A percentile compares a stretch with the other conserved stretches of the same genome.
Conservation (phyloP, 208 protist genomes). For the Trypanosoma theileri region DNA sequence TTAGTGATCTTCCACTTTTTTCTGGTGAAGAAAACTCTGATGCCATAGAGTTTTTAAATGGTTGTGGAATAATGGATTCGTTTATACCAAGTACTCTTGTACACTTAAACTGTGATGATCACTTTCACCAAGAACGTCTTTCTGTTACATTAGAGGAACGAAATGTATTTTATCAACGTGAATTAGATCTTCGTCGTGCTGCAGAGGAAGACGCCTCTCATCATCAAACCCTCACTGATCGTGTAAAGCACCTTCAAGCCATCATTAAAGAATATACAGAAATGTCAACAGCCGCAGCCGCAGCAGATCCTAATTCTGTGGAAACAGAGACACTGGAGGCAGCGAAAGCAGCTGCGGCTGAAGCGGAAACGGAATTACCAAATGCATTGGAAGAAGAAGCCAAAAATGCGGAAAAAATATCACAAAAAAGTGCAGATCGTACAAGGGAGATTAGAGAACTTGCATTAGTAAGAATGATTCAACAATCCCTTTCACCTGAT, state of each 20-base stretch:
- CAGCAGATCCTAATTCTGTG: constrained; percentile 6
- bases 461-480: constrained; percentile 17
- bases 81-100: constrained; percentile 56
- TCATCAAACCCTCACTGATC: background rate
- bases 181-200: constrained; percentile 6
- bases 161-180: constrained; percentile 10
- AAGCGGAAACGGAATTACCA: constrained; percentile 43
- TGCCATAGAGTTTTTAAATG: constrained; percentile 33
- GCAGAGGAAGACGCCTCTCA: constrained; percentile 35
- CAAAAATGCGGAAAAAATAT: constrained; percentile 19
- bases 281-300: background rate
- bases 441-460: constrained; percentile 38
- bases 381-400: constrained; percentile 32
- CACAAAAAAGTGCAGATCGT: constrained; percentile 6
- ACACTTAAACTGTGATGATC: constrained; percentile 48
- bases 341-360: constrained; percentile 20
- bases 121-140: constrained; percentile 40
- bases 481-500: constrained; percentile 1
- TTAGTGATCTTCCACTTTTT: constrained; percentile 54
- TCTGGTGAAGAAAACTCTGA: constrained; percentile 8
- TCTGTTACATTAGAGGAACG: constrained; percentile 17
- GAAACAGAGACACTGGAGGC: constrained; percentile 37
- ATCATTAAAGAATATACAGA: constrained; percentile 31
- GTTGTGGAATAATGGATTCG: constrained; percentile 41
- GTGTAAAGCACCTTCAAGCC: constrained; percentile 13